Base-by-base conservation (phyloP, 2,329 filamentous ascomycete species). In the Myriosclerotinia curreyana region DNA sequence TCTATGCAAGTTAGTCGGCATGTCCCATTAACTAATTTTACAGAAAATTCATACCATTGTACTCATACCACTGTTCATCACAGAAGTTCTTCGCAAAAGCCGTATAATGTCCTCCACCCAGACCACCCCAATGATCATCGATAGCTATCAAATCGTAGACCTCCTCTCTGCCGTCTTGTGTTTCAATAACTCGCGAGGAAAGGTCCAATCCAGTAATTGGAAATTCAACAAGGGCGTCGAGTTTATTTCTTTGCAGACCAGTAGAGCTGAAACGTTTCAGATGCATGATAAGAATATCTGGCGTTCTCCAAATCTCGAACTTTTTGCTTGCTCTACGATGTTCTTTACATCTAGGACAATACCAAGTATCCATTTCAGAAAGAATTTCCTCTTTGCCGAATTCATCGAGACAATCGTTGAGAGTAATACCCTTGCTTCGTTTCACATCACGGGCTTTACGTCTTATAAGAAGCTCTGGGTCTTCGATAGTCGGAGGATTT, bases 361-460 rank as follows among this genome's bases (percentile, higher is more conserved):
- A 98, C 95, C 95, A 99, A 66, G 92, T 94, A 75, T 99, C 96
- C 73, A 96, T 90, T 75, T 97, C 92, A 0, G 94, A 97, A 5
- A 99, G 80, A 17, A 96, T 87, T 77, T 99, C 95, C 66, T 93
- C 90, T 74, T 94, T 94, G 73, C 95, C 91, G 70, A 96, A 98
- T 76, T 98, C 95, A 65, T 93, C 89, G 62, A 99, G 84, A 74
- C 95, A 99, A 71, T 97, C 92, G 28, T 95, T 89, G 5, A 99
- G 82, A 0, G 87, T 88, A 69, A 97, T 88, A 36, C 95, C 95
- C 62, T 86, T 82, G 76, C 88, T 90, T 71, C 82, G 83, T 9
- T 92, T 88, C 65, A 79, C 80, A 56, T 81, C 80, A 46, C 93
- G 88, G 62, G 81, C 82, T 64, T 83, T 81, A 70, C 85, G 84